Conservation (phyloP, 495 filamentous ascomycete genomes). For the Terfezia claveryi region DNA sequence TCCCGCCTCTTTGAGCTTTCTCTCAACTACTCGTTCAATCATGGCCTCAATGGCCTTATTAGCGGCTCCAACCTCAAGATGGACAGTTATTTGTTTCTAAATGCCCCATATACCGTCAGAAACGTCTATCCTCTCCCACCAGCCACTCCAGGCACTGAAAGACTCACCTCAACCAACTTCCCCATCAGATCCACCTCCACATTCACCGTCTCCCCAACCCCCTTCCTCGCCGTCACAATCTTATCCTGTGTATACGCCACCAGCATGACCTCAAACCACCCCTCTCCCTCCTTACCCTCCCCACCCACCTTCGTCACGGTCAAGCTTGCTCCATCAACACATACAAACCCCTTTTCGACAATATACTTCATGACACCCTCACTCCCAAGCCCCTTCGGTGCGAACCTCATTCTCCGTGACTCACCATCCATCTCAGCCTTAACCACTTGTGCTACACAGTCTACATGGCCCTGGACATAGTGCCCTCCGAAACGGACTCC, state of each 20-base stretch:
- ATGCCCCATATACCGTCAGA: not conserved
- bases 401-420: conserved; percentile 59
- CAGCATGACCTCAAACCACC: conserved; percentile 48
- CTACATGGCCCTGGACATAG: conserved; percentile 83
- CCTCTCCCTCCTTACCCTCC: conserved; percentile 5
- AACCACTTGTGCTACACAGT: conserved; percentile 57
- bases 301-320: conserved; percentile 34
- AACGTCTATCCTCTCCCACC: not conserved
- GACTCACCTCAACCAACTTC: conserved; percentile 56
- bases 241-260: conserved; percentile 95
- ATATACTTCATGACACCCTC: conserved; percentile 55
- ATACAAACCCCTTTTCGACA: conserved; percentile 91
- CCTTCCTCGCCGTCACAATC: conserved; percentile 64
- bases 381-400: conserved; percentile 20
- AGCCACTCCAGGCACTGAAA: not conserved
- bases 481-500: conserved; percentile 77
- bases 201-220: conserved; percentile 70
- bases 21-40: conserved; percentile 55
- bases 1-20: conserved; percentile 26
- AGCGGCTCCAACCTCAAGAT: conserved; percentile 29
- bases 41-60: conserved; percentile 57
- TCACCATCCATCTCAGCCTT: conserved; percentile 58
- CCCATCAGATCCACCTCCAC: conserved; percentile 97
- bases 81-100: conserved; percentile 65
- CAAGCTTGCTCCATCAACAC: conserved; percentile 87